Evolutionary conservation across 495 filamentous ascomycete species (phyloP), one percentile per base, ranked within the genome.

Genomic region (Symbiotaphrina buchneri): DNA sequence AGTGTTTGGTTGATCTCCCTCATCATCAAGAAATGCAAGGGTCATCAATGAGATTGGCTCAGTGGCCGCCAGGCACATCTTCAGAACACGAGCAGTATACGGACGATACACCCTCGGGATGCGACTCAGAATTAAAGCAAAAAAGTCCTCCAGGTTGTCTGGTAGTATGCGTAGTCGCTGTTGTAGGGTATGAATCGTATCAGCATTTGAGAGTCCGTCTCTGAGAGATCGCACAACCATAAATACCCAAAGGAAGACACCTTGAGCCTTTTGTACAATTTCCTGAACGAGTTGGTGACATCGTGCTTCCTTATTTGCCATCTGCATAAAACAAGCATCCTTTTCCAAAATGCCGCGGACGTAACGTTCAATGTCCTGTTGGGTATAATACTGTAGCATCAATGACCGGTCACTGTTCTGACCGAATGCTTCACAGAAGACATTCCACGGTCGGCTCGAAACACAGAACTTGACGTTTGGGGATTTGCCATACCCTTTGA

Each of bases 391-490:
- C 31, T 43, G 34, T 13, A 42, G 23, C 18, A 28, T 32, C 10
- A 42, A 18, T 15, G 27, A 10, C 46, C 36, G 7, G 43, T 22
- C 20, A 18, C 32, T 10, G 4, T 24, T 11, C 0, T 41, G n/a
- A n/a, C n/a, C 43, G 25, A 63, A 61, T 0, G 40, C 42, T 28
- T 55, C 42, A 14, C 51, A 38, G 33, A 66, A 65, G 0, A 44
- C 42, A 17, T 48, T 46, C 53, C 51, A 61, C 0, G 58, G 55
- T 0, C 62, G 48, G 35, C 63, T 66, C 10, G 61, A 58, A 2
- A 61, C 35, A 34, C 63, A 68, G 5, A 56, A 10, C 30, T 64
- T 65, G 31, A 63, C 35, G 33, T 54, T 38, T 0, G 31, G 6
- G 10, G 27, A 34, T 4, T 15, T 15, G 7, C 36, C 28, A 22